Base-by-base conservation (phyloP, 2,329 filamentous ascomycete genomes). In the Fusarium sp. region DNA sequence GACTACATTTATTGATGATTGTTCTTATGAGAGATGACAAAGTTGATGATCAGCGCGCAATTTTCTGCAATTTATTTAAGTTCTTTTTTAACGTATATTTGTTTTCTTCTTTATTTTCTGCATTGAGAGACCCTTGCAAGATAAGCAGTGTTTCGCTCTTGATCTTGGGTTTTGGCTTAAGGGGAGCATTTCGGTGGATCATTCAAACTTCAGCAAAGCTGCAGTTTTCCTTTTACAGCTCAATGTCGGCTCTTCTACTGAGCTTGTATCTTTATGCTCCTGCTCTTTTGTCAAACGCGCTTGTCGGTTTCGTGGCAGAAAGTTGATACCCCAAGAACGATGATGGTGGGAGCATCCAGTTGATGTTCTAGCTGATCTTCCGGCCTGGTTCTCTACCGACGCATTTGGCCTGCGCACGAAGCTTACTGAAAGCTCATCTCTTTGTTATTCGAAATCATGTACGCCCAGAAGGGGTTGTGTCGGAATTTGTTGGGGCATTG, bases 291-390 rank as follows among this genome's bases (percentile, higher is more conserved):
- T 73, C 65, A 72, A 68, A 47, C 71, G 56, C 60, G 40, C 57
- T 63, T 65, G 54, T 65, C 69, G 68, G 70, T 62, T 71, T 71
- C 56, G 70, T 67, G 71, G 71, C 68, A 74, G 68, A 74, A 76
- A 71, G 73, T 76, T 79, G 74, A 81, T 81, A 80, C 78, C 77
- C 76, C 72, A 75, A 74, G 75, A 73, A 55, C 64, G 65, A 66
- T 62, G 68, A 71, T 59, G 69, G 55, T 56, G 67, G 67, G 65
- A 71, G 61, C 56, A 72, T 63, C 22, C 58, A 44, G 68, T 52
- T 56, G 65, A 71, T 68, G 61, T 66, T 53, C 62, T 45, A 59
- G 58, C 62, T 71, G 62, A 55, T 63, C 49, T 60, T 40, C 51
- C 54, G 51, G 56, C 54, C 50, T 63, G 40, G 54, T 43, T 55